A percentile compares a stretch with the other conserved stretches of the same genome.
Conservation (phyloP, 306 rosid species). For the Fragaria nilgerrensis region DNA sequence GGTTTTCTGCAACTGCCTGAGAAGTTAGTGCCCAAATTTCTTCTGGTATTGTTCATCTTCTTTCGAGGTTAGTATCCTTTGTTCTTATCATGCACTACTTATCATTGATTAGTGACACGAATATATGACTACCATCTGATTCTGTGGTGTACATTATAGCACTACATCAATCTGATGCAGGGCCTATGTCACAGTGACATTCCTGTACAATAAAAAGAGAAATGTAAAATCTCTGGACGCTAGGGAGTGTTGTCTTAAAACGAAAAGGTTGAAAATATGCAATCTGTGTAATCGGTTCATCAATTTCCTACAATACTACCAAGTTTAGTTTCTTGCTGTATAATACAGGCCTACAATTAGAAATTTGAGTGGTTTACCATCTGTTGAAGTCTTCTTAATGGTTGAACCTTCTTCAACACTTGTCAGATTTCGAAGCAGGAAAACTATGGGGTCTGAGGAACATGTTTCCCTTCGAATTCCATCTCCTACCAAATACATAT, state of each 20-base stretch:
- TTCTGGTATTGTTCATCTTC: background rate
- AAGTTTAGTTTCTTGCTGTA: background rate
- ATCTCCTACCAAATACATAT: constrained; percentile 45
- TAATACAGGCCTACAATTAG: background rate
- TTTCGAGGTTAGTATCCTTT: constrained; percentile 18
- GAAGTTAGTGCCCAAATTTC: background rate
- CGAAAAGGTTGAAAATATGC: background rate
- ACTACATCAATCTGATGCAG: background rate
- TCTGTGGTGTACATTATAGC: background rate
- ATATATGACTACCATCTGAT: background rate
- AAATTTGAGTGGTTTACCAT: background rate
- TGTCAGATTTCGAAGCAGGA: constrained; percentile 44
- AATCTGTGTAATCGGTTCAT: background rate
- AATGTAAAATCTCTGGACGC: background rate
- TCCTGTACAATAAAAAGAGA: background rate
- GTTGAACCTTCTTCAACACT: background rate
- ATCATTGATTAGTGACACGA: background rate
- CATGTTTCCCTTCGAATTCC: constrained; percentile 46
- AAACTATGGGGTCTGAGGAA: constrained; percentile 15
- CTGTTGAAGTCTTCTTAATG: background rate
- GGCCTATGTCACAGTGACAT: background rate
- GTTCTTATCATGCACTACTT: background rate
- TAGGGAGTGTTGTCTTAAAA: background rate
- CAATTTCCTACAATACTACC: background rate
- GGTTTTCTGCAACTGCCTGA: constrained; percentile 10